Evolutionary conservation across 306 rosid species (phyloP), one percentile per base, ranked within the genome.

Genomic region (Glycine latifolia): DNA sequence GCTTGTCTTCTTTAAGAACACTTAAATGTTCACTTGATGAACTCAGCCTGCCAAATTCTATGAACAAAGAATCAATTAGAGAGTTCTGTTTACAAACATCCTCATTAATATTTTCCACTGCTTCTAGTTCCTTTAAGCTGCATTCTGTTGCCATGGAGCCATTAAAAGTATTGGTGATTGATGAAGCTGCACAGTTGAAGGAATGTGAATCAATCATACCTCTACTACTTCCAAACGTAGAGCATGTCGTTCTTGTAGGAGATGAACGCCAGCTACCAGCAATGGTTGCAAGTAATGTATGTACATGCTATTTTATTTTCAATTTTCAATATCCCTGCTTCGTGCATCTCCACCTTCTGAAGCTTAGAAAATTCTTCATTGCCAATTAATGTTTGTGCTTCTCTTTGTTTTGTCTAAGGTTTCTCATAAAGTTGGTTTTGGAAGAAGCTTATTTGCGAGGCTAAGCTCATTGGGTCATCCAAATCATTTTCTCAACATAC

Each of bases 191-290:
- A 26, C 97, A 91, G 26, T 39, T 94, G 60, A 91, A 81, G 73
- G 98, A 91, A 85, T 91, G 97, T 8, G 98, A 94, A 74, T 94
- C 97, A 41, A 14, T 80, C 31, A 94, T 91, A 68, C 91, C 97
- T 56, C 71, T 94, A 11, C 97, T 81, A 55, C 89, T 94, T 84
- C 89, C 80, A 0, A 81, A 79, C 55, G 61, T 91, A 65, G 83
- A 77, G 72, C 94, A 87, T 76, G 97, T 81, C 12, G 76, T 94
- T 79, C 92, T 94, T 78, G 89, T 91, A 26, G 98, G 98, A 43
- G 98, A 94, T 79, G 98, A 90, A 82, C 31, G 82, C 59, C 98
- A 94, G 85, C 84, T 91, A 71, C 97, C 93, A 17, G 98, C 98
- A 20, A 79, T 86, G 70, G 89, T 93, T 47, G 63, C 67, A 81